These are phyloP conservation scores for Dactylellina sp. DNA, from an alignment of 2,329 filamentous ascomycete species.

Conservation along the genomic window DNA sequence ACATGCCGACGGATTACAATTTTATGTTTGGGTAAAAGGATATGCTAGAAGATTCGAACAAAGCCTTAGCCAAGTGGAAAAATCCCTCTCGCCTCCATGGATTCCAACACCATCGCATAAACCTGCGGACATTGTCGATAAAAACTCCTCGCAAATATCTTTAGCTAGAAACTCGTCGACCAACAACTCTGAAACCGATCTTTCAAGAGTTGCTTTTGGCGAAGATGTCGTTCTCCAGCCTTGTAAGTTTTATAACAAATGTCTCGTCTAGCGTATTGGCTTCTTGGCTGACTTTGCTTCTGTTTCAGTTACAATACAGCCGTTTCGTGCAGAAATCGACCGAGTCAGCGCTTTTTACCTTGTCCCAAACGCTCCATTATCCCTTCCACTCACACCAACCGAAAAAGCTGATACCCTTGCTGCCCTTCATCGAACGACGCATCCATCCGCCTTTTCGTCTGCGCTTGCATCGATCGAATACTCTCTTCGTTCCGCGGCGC, in stretches of 20 bases:
- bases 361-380: conserved; percentile 55
- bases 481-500: conserved; percentile 57
- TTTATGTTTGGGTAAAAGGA: conserved; percentile 41
- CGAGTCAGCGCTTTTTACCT: conserved; percentile 58
- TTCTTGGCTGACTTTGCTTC: neutral
- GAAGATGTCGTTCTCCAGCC: conserved; percentile 43
- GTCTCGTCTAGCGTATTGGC: neutral
- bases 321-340: conserved; percentile 59
- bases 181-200: conserved; percentile 15
- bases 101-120: neutral
- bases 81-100: conserved; percentile 35
- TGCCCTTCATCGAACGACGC: conserved; percentile 59
- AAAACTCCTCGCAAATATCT: conserved; percentile 17
- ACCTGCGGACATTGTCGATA: neutral
- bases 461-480: conserved; percentile 55
- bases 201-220: conserved; percentile 33
- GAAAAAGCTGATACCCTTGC: conserved; percentile 56
- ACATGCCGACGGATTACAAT: conserved; percentile 41
- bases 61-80: conserved; percentile 25
- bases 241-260: conserved; percentile 18
- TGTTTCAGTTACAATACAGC: conserved; percentile 59
- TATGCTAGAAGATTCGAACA: conserved; percentile 39
- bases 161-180: conserved; percentile 2
- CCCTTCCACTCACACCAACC: conserved; percentile 58
- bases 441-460: conserved; percentile 58